A percentile compares a stretch with the other conserved stretches of the same genome.
phyloP scores from a whole-genome alignment of 208 protist species.

The Porcisia deanei region DNA sequence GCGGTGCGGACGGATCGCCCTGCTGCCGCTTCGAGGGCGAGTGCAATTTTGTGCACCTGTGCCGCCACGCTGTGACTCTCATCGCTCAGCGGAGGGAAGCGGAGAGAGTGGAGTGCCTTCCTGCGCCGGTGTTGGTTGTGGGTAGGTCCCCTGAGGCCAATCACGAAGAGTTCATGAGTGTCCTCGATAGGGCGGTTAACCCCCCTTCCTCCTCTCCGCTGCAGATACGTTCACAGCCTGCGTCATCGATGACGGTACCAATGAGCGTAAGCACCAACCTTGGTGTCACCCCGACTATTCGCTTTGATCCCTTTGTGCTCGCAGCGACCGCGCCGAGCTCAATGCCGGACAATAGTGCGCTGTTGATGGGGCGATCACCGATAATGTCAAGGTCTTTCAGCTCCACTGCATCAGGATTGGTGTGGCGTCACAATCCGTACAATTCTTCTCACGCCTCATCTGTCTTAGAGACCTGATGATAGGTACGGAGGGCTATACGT shows the following conservation, averaged over 20 bases:
- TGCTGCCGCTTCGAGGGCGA: conserved; percentile 84
- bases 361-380: conserved; percentile 48
- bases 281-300: conserved; percentile 38
- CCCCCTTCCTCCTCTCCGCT: conserved; percentile 7
- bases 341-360: conserved; percentile 12
- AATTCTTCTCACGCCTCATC: conserved; percentile 56
- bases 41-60: conserved; percentile 87
- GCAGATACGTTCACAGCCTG: conserved; percentile 10
- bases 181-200: conserved; percentile 3
- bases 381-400: conserved; percentile 58
- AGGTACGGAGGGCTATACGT: neutral
- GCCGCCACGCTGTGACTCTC: conserved; percentile 37
- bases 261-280: conserved; percentile 43
- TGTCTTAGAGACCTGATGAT: conserved; percentile 60
- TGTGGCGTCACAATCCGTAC: conserved; percentile 88
- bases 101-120: conserved; percentile 11
- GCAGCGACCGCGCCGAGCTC: conserved; percentile 39
- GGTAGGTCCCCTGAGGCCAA: conserved; percentile 1
- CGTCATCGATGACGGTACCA: conserved; percentile 34
- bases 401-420: conserved; percentile 58
- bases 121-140: conserved; percentile 8
- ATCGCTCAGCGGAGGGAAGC: conserved; percentile 16
- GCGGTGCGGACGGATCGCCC: conserved; percentile 34
- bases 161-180: conserved; percentile 18
- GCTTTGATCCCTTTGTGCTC: conserved; percentile 40